Evolutionary conservation across 2,329 filamentous ascomycete genomes (phyloP), one percentile per base, ranked within the genome.

Genomic region (Dothideomycetes sp.): DNA sequence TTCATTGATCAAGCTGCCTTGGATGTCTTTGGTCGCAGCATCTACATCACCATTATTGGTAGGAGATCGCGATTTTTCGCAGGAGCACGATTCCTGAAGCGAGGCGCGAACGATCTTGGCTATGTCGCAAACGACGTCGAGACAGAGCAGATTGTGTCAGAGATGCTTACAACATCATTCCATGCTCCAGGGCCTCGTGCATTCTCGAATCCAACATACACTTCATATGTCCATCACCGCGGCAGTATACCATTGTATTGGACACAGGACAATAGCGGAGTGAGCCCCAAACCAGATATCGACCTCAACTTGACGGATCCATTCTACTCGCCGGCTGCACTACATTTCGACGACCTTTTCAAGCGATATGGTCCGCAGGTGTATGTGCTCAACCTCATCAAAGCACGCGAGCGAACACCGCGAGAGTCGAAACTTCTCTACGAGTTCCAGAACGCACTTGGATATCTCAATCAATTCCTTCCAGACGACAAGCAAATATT

Each of bases 71-170:
- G 91, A 7, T 86, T 85, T 60, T 98, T 96, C 60, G 91, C 91
- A 3, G 91, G 91, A 19, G 91, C 91, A 29, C 75, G 91, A 3
- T 98, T 95, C 50, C 64, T 98, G 38, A 98, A 98, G 61, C 79
- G 91, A 42, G 91, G 91, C 22, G 84, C 87, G 35, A 98, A 98
- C 53, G 91, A 98, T 58, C 59, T 88, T 56, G 89, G 91, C 11
- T 94, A 94, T 57, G 91, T 98, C 40, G 93, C 91, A 38, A 98
- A 98, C 55, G 93, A 98, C 60, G 91, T 98, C 17, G 93, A 98
- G 62, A 96, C 91, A 1, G 91, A 98, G 61, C 91, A 98, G 58
- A 95, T 98, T 44, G 88, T 98, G 4, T 91, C 88, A 1, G 91
- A 98, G 56, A 85, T 87, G 51, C 68, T 89, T 37, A 95, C 87